A percentile compares a stretch with the other conserved stretches of the same genome.
Conservation (phyloP, 2,329 filamentous ascomycete genomes). For the Cladosporium sp. region DNA sequence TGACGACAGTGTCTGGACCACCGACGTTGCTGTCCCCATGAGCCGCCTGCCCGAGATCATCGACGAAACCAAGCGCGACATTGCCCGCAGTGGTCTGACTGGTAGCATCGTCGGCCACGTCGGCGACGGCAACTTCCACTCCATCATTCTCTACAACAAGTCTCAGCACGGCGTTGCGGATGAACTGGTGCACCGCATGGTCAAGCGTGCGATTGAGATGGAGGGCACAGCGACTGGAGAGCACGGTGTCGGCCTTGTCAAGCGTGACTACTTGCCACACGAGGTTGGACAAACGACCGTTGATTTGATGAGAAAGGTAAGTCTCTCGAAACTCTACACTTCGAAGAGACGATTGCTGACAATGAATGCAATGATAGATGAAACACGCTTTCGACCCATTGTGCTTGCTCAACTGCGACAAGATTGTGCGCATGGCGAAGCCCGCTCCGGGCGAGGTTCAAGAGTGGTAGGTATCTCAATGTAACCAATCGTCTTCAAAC, state of each 20-base stretch:
- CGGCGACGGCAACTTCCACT: slow-evolving; percentile 74
- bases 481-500: background rate
- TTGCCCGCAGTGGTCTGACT: slow-evolving; percentile 62
- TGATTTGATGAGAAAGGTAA: slow-evolving; percentile 78
- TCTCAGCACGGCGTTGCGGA: slow-evolving; percentile 67
- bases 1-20: slow-evolving; percentile 72
- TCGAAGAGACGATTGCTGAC: background rate
- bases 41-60: slow-evolving; percentile 72
- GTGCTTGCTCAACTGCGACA: slow-evolving; percentile 65
- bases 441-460: slow-evolving; percentile 52
- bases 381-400: slow-evolving; percentile 80
- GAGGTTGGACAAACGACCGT: slow-evolving; percentile 75
- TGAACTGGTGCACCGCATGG: slow-evolving; percentile 77
- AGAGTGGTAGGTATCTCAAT: slow-evolving; percentile 39
- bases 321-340: slow-evolving; percentile 27
- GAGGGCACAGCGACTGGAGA: slow-evolving; percentile 86
- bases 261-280: slow-evolving; percentile 78
- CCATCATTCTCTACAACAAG: slow-evolving; percentile 67
- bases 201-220: slow-evolving; percentile 76
- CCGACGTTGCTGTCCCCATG: slow-evolving; percentile 78
- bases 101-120: slow-evolving; percentile 72
- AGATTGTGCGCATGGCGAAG: slow-evolving; percentile 60
- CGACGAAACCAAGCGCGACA: slow-evolving; percentile 71
- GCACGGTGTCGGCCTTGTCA: slow-evolving; percentile 81
- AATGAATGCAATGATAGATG: slow-evolving; percentile 54